phyloP scores from a whole-genome alignment of 345 rosid genomes.

The Dovyalis caffra region DNA sequence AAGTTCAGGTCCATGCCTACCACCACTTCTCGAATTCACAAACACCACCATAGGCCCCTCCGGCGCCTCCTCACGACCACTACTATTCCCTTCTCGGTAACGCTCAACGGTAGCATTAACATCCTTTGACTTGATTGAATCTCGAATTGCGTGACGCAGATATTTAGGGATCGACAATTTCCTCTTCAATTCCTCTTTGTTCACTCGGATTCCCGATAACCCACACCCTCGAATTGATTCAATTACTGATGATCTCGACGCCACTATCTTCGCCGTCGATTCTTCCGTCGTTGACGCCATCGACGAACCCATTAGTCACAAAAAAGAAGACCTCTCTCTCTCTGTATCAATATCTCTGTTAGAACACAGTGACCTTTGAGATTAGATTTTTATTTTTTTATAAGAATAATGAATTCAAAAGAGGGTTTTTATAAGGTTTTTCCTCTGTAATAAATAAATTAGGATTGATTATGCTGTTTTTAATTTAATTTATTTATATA shows the following conservation, averaged over 20 bases:
- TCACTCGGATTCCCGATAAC: conserved; percentile 59
- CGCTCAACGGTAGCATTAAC: conserved; percentile 29
- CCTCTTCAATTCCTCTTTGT: conserved; percentile 60
- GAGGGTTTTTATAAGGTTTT: too few relatives aligned
- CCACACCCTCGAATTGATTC: conserved; percentile 65
- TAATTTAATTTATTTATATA: too few relatives aligned
- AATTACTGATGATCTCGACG: conserved; percentile 56
- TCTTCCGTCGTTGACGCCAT: conserved; percentile 27
- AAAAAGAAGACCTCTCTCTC: not conserved
- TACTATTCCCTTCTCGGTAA: not conserved
- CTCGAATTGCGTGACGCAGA: conserved; percentile 61
- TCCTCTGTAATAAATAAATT: too few relatives aligned
- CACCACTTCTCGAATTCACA: conserved; percentile 80
- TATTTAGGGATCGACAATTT: conserved; percentile 64
- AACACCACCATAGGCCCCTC: conserved; percentile 81
- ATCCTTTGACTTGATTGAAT: conserved; percentile 54
- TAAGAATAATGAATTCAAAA: too few relatives aligned
- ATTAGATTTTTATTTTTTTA: not conserved
- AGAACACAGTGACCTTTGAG: not conserved
- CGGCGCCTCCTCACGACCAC: conserved; percentile 29
- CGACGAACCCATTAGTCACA: conserved; percentile 54
- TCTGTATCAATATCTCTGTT: not conserved
- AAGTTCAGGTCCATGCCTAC: conserved; percentile 73
- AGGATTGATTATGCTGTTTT: too few relatives aligned
- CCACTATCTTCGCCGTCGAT: conserved; percentile 50